These are phyloP conservation scores for Seminavis robusta DNA, from an alignment of 108 stramenopile species.

Conservation along the genomic window DNA sequence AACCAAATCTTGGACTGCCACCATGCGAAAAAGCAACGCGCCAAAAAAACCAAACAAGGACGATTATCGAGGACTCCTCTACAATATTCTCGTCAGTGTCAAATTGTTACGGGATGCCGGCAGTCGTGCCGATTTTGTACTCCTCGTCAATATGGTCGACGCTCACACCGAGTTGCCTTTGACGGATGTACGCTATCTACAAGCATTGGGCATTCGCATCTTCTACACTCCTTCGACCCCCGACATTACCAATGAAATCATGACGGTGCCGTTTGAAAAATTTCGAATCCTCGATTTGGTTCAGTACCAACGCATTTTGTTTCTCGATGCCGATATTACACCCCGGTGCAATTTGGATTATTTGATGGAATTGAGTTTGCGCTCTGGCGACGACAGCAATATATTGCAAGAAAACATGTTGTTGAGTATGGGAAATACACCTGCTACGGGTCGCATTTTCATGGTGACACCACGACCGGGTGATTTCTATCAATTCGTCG, in stretches of 20 bases:
- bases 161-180: too few species aligned
- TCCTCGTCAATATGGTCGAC: too few species aligned
- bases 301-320: constrained; percentile 47
- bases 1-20: constrained; percentile 7
- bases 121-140: too few species aligned
- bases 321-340: constrained; percentile 61
- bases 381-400: too few species aligned
- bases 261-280: constrained; percentile 47
- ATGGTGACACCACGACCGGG: neutral
- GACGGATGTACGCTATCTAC: too few species aligned
- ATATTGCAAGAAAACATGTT: too few species aligned
- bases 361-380: constrained; percentile 23
- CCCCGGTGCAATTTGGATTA: constrained; percentile 49
- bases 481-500: neutral
- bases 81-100: constrained; percentile 30
- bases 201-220: too few species aligned
- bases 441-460: neutral
- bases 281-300: constrained; percentile 32
- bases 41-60: too few species aligned
- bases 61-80: constrained; percentile 34
- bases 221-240: too few species aligned
- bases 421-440: too few species aligned
- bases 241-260: too few species aligned
- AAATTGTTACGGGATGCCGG: constrained; percentile 19
- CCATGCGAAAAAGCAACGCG: too few species aligned